phyloP scores from a whole-genome alignment of 1,284 basidiomycete species.

The Ganoderma lingzhi region DNA sequence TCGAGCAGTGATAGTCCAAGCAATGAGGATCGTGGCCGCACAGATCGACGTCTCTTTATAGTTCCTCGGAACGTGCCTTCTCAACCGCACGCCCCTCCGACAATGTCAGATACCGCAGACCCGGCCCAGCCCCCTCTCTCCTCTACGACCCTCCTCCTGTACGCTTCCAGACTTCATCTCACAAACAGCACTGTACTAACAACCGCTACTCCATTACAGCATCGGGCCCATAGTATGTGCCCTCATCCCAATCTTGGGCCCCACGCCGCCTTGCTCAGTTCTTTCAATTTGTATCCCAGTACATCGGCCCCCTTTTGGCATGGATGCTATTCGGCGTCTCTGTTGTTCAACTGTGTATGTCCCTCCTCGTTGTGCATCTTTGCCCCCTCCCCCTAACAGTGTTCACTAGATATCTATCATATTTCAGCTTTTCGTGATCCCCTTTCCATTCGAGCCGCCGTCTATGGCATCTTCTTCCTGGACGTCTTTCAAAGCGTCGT shows the following conservation, averaged over 20 bases:
- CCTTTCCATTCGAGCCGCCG: background rate
- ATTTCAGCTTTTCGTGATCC: background rate
- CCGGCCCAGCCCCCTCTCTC: background rate
- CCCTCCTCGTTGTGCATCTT: background rate
- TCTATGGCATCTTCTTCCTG: background rate
- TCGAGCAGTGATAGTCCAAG: background rate
- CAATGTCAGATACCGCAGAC: background rate
- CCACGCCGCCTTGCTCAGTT: background rate
- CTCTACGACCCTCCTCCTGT: background rate
- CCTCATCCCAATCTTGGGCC: background rate
- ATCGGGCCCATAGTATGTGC: background rate
- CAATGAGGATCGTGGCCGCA: background rate
- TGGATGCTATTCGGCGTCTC: background rate
- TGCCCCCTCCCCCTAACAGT: background rate
- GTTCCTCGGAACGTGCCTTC: background rate
- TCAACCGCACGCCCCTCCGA: background rate
- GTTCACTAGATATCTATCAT: background rate
- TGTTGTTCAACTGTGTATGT: background rate
- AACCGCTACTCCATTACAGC: background rate
- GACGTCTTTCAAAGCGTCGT: background rate
- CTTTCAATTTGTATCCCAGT: background rate
- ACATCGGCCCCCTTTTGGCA: background rate
- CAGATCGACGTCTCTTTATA: background rate
- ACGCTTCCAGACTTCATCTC: background rate
- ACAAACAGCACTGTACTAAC: background rate